Base-by-base conservation (phyloP, 1,284 basidiomycete species). In the Fomitopsis pinicola region DNA sequence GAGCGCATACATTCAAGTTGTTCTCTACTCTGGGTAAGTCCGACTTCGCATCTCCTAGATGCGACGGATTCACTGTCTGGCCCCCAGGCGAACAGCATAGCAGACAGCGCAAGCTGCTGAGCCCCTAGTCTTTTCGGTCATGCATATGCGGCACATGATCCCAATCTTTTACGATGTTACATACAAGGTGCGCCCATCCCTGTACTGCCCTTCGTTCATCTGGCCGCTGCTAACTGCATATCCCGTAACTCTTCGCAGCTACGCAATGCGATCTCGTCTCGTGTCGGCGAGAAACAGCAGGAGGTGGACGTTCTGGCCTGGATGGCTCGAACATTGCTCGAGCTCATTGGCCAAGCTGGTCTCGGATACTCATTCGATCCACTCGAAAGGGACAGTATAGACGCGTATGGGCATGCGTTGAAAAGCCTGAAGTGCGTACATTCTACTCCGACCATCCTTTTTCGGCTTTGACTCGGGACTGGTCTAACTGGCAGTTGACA, bases 331-430 rank as follows among this genome's bases (percentile, higher is more conserved):
- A 69, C 72, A 12, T 72, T 75, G 9, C 68, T 78, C n/a, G 76
- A 78, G 63, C 66, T 74, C 15, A 68, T 78, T 57, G 74, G 75
- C 3, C 75, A 76, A 59, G 75, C 69, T 7, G 75, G 75, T 0
- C 67, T 78, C 8, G 76, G 75, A 1, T 73, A 76, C 62, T 72
- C 74, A 4, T 76, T 78, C 64, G 69, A 74, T 57, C 68, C 73
- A 3, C 67, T 54, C 35, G 52, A 22, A n/a, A 3, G 6, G 48
- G 48, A 50, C 28, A 50, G 28, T 12, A 38, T n/a, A 5, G 30
- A 57, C 30, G 28, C 2, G 22, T 50, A 55, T 7, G 26, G n/a
- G n/a, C 14, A 14, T 15, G 22, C 46, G 19, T 14, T 22, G 19
- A 40, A 22, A 12, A 26, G 5, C 1, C 15, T 42, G 4, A 22